Percentiles rank a stretch among this genome's conserved stretches.
phyloP scores from a whole-genome alignment of 345 rosid species.

The Abelmoschus esculentus region DNA sequence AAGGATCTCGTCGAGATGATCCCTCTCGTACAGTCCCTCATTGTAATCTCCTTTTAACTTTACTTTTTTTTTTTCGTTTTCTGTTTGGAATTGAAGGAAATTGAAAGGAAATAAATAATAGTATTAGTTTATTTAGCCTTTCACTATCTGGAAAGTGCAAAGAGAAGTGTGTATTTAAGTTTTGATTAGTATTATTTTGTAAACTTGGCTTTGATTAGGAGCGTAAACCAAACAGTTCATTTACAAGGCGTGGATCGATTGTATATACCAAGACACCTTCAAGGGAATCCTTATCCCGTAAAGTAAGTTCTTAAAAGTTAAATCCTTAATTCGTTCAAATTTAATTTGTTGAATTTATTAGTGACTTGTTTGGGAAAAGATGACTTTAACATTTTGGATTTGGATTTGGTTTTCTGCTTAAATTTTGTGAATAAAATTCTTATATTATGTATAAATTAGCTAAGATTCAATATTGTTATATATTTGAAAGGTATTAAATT shows the following conservation, averaged over 20 bases:
- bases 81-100: background rate
- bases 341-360: background rate
- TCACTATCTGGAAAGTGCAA: background rate
- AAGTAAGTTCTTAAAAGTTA: slow-evolving; percentile 36
- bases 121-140: background rate
- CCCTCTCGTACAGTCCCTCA: slow-evolving; percentile 83
- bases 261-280: slow-evolving; percentile 96
- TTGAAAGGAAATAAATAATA: background rate
- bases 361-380: background rate
- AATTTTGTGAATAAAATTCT: background rate
- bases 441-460: background rate
- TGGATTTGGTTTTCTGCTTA: background rate
- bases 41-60: slow-evolving; percentile 34
- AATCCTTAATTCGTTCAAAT: background rate
- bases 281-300: slow-evolving; percentile 54
- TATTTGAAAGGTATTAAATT: background rate
- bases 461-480: background rate
- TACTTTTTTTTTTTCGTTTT: background rate
- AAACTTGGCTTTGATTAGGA: slow-evolving; percentile 34
- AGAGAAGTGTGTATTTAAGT: background rate
- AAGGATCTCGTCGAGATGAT: slow-evolving; percentile 84
- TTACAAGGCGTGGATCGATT: slow-evolving; percentile 76
- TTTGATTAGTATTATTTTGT: background rate
- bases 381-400: no score
- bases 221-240: slow-evolving; percentile 71